Base-by-base conservation (phyloP, 768 basidiomycete genomes). In the Lactarius sanguifluus region DNA sequence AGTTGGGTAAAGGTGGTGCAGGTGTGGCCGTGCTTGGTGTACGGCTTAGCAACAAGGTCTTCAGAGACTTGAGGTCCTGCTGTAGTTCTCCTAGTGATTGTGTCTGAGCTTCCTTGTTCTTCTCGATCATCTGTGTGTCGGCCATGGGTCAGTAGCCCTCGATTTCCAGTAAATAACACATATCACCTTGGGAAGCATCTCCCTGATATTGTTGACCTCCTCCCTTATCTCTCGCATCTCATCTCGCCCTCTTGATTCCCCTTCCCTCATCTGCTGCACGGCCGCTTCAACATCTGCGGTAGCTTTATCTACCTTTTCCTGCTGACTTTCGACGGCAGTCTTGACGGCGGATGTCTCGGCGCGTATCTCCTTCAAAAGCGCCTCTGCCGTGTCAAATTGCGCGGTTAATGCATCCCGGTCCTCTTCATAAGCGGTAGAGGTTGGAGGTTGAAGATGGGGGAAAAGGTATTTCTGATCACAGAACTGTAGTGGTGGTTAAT, bases 221-320 rank as follows among this genome's bases (percentile, higher is more conserved):
- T 94, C 92, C 62, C 92, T 85, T 62, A 98, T 87, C 79, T 95
- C 92, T 34, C 91, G 85, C 85, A 98, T 89, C 75, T 96, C 94
- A 58, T 94, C 90, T 54, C 90, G 82, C 45, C 91, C 89, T 76
- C 85, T 88, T 36, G 81, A 77, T 73, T 98, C 95, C 0, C 86
- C 87, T 61, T 90, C 87, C 32, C 84, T 84, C 82, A 96, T 86
- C 73, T 92, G 89, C 47, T 79, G 77, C 8, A 96, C 87, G 2
- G 85, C 88, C 2, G 79, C 77, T 68, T 91, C 85, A 5, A 96
- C 92, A 62, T 91, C 87, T 55, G 81, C 79, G 0, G 91, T 87
- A 1, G 87, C 86, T 72, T 84, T 82, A 69, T 90, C 86, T 18
- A 96, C 88, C 61, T 82, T 82, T 64, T 82, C 85, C 69, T 83